phyloP scores from a whole-genome alignment of 805 yeast genomes.

The Priceomyces melissophilus region DNA sequence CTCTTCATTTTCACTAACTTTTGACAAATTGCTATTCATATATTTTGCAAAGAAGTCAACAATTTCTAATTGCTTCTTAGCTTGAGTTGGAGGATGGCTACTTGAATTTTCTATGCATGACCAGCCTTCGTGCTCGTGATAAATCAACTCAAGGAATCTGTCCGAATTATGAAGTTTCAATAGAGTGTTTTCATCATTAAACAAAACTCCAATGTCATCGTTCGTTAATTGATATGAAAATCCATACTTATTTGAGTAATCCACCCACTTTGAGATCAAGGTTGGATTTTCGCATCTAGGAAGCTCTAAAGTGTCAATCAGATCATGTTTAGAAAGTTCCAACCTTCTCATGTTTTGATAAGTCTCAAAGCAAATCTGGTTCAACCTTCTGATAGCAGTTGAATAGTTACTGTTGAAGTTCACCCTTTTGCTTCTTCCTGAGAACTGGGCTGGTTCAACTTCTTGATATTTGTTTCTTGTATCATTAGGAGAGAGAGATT shows the following conservation, averaged over 20 bases:
- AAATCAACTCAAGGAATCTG: conserved; percentile 60
- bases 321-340: conserved; percentile 34
- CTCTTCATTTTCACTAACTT: conserved; percentile 64
- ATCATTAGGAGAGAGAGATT: conserved; percentile 88
- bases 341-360: conserved; percentile 40
- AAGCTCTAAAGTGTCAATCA: conserved; percentile 31
- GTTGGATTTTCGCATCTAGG: conserved; percentile 56
- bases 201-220: conserved; percentile 85
- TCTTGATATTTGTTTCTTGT: conserved; percentile 85
- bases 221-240: conserved; percentile 89
- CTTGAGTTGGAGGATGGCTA: conserved; percentile 42
- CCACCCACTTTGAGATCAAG: conserved; percentile 94
- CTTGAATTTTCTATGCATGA: conserved; percentile 43
- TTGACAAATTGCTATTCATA: conserved; percentile 86
- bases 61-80: conserved; percentile 74
- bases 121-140: conserved; percentile 45
- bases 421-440: conserved; percentile 31
- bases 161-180: conserved; percentile 64
- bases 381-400: conserved; percentile 36
- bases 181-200: conserved; percentile 81
- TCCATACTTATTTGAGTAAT: conserved; percentile 93
- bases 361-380: conserved; percentile 35
- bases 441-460: conserved; percentile 40
- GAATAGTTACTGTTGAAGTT: conserved; percentile 38
- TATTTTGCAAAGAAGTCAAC: conserved; percentile 86